Evolutionary conservation across 169 alveolate species (phyloP), one percentile per base, ranked within the genome.

Genomic region (Toxoplasma gondii): DNA sequence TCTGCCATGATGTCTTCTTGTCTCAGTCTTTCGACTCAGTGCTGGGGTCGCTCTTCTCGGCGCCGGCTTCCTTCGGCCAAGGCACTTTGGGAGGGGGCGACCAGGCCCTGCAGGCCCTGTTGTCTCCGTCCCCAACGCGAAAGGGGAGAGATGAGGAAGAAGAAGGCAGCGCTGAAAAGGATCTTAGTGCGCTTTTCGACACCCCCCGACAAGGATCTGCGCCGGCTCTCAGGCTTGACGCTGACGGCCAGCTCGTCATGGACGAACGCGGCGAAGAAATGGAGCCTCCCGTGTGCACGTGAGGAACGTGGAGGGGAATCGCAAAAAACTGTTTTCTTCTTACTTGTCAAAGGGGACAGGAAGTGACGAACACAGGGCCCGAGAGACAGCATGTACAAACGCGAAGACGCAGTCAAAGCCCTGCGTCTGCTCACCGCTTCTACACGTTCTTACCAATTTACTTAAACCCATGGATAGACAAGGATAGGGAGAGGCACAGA

Each of bases 191-290:
- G 84, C 49, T 74, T 44, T 34, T 74, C 84, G 84, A 74, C 39
- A 31, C 19, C 12, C 84, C 84, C 9, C n/a, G 24, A 44, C 84
- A n/a, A 74, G 27, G 84, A 17, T 74, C 44, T 41, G 45, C 49
- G 84, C 49, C 84, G 9, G 90, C 90, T 4, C 90, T 82, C 24
- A 38, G 90, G 27, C 90, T 82, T 24, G 90, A 82, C 41, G 90
- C 90, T n/a, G 90, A 82, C 41, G 90, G 90, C 24, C n/a, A 82
- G 90, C 90, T 82, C 24, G 90, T 82, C 64, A 82, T 82, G 54
- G 90, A 12, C 39, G 90, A 38, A 31, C 69, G 44, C 38, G 90
- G 69, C 67, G 67, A 38, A 10, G 64, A 39, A n/a, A 9, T 38
- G 22, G 86, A 78, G 22, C 86, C 27, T 7, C 86, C 39, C 45